Conservation (phyloP, 495 filamentous ascomycete genomes). For the Physcia stellaris region DNA sequence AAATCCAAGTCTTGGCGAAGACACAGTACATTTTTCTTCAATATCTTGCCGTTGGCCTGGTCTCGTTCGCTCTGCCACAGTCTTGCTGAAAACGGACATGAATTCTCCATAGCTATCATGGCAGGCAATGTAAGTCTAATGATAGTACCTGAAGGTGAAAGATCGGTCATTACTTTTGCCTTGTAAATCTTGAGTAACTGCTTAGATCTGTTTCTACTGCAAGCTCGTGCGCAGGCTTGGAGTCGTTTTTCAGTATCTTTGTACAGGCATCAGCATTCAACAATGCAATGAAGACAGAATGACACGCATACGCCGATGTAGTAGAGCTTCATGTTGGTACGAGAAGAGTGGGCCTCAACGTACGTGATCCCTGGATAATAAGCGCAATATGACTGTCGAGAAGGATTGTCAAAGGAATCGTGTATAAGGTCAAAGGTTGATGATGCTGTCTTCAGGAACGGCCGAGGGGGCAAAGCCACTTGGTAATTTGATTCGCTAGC, state of each 20-base stretch:
- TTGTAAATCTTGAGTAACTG: conserved; percentile 71
- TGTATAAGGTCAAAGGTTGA: conserved; percentile 6
- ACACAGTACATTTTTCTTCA: conserved; percentile 59
- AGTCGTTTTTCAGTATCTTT: conserved; percentile 71
- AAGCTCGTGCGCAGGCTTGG: conserved; percentile 67
- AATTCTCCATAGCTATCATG: conserved; percentile 37
- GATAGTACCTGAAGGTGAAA: too few relatives aligned
- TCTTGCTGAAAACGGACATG: conserved; percentile 40
- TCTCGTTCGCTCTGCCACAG: conserved; percentile 64
- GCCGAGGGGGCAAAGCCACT: too few relatives aligned
- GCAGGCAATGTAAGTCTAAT: conserved; percentile 1
- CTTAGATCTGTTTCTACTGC: conserved; percentile 67
- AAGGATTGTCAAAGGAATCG: background rate
- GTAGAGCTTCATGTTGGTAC: conserved; percentile 70
- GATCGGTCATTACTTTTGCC: conserved; percentile 36
- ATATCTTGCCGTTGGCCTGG: conserved; percentile 86
- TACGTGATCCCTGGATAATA: background rate
- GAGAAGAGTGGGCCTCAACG: background rate
- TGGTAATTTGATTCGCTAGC: too few relatives aligned
- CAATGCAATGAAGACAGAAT: background rate
- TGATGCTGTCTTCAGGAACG: conserved; percentile 18
- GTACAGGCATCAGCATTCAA: conserved; percentile 3
- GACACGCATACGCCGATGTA: conserved; percentile 67
- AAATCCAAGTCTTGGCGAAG: background rate
- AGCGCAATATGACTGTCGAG: background rate